A percentile compares a stretch with the other conserved stretches of the same genome.
Conservation (phyloP, 164 flowering plant species). For the Tetrastigma voinierianum region DNA sequence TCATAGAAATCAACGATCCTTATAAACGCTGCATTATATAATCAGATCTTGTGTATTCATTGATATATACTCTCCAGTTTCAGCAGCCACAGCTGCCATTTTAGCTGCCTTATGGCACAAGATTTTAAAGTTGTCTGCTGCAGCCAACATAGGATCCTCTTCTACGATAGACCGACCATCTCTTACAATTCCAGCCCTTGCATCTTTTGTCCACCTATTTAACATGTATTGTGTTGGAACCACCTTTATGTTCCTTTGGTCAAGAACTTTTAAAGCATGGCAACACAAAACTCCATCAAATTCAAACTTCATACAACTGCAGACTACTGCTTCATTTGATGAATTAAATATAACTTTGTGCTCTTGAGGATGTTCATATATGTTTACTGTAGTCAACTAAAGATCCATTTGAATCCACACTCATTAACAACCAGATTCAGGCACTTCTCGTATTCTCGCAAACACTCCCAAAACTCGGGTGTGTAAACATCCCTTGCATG, state of each 20-base stretch:
- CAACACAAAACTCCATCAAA: conserved; percentile 28
- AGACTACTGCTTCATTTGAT: conserved; percentile 17
- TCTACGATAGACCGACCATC: not conserved
- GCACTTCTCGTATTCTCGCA: conserved; percentile 20
- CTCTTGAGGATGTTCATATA: conserved; percentile 12
- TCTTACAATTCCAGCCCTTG: conserved; percentile 12
- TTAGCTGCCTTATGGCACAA: conserved; percentile 23
- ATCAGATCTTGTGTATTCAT: conserved; percentile 26
- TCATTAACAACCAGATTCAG: conserved; percentile 18
- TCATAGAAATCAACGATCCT: conserved; percentile 21
- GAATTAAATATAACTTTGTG: conserved; percentile 15
- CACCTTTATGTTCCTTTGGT: conserved; percentile 22
- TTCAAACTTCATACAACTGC: conserved; percentile 27
- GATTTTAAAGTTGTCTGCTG: conserved; percentile 26
- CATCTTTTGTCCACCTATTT: conserved; percentile 31
- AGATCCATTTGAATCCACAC: conserved; percentile 12
- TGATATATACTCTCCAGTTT: conserved; percentile 31
- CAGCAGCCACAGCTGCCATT: conserved; percentile 33
- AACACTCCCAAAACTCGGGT: conserved; percentile 25
- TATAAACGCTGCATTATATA: conserved; percentile 31
- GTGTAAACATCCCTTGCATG: conserved; percentile 28
- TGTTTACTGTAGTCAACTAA: conserved; percentile 19
- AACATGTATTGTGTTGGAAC: conserved; percentile 26
- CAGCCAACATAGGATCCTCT: conserved; percentile 19
- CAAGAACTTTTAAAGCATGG: conserved; percentile 37